Conservation (phyloP, 495 filamentous ascomycete genomes). For the Chlorociboria aeruginascens region DNA sequence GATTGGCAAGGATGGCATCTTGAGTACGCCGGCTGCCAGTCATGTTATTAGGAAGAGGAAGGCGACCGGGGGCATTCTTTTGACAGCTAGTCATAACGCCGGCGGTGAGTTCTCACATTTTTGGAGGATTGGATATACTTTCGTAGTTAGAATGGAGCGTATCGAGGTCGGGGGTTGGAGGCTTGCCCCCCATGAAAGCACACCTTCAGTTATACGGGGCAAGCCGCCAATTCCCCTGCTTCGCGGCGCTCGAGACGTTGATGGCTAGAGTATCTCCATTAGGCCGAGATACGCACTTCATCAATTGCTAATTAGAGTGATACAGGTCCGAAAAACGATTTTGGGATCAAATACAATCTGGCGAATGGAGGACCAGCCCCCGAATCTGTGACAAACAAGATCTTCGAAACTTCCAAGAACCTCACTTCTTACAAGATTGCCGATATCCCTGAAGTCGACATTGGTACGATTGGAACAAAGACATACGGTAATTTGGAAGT, state of each 20-base stretch:
- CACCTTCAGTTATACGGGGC: neutral
- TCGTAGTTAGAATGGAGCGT: too few relatives aligned
- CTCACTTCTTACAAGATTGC: constrained; percentile 86
- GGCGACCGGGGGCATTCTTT: constrained; percentile 89
- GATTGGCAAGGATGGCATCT: constrained; percentile 89
- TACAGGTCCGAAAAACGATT: constrained; percentile 81
- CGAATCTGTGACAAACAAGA: constrained; percentile 94
- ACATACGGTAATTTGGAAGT: constrained; percentile 80
- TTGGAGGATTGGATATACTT: neutral
- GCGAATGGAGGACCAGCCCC: constrained; percentile 91
- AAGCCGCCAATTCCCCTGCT: neutral
- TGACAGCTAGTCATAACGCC: constrained; percentile 97
- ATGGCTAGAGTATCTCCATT: too few relatives aligned
- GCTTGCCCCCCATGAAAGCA: neutral
- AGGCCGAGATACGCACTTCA: too few relatives aligned
- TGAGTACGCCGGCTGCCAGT: constrained; percentile 91
- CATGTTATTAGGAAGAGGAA: constrained; percentile 88
- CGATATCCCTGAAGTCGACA: constrained; percentile 78
- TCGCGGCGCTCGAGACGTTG: too few relatives aligned
- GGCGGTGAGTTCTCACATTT: constrained; percentile 54
- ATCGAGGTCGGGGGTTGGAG: too few relatives aligned
- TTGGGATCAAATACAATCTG: constrained; percentile 99
- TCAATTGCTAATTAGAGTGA: neutral
- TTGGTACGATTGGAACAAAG: constrained; percentile 66
- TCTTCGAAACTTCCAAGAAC: constrained; percentile 79